Percentiles rank a stretch among this genome's conserved stretches.
phyloP scores from a whole-genome alignment of 768 basidiomycete genomes.

The Artomyces pyxidatus region DNA sequence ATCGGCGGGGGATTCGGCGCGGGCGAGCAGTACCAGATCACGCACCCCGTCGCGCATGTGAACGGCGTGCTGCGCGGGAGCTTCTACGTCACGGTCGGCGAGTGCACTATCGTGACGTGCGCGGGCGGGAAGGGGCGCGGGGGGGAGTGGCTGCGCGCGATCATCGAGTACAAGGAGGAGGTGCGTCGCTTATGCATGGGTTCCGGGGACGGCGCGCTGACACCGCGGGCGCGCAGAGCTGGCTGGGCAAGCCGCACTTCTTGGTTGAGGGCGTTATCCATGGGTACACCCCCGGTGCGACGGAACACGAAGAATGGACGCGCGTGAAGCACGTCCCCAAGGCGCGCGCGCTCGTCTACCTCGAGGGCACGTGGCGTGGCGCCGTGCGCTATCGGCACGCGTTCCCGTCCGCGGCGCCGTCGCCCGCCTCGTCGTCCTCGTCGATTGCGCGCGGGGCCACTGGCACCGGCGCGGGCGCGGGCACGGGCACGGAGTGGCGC shows the following conservation, averaged over 20 bases:
- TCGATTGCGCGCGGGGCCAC: neutral
- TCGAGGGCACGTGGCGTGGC: constrained; percentile 87
- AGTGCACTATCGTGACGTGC: constrained; percentile 77
- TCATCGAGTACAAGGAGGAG: constrained; percentile 97
- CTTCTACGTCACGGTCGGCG: constrained; percentile 84
- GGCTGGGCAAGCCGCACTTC: constrained; percentile 86
- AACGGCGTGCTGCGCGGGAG: constrained; percentile 89
- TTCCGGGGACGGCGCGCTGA: neutral
- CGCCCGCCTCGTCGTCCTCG: neutral
- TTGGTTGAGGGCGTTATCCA: constrained; percentile 86
- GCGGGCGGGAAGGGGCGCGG: constrained; percentile 43
- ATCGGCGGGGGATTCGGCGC: constrained; percentile 66
- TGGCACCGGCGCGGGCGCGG: constrained; percentile 19
- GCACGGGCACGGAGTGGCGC: constrained; percentile 44
- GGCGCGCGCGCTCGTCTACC: constrained; percentile 63
- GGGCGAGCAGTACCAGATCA: constrained; percentile 81
- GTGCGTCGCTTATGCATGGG: no score
- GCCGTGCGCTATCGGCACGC: constrained; percentile 72
- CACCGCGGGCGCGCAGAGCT: constrained; percentile 42
- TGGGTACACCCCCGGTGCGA: constrained; percentile 59
- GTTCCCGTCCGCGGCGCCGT: constrained; percentile 7
- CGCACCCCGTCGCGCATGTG: constrained; percentile 83
- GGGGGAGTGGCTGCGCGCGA: constrained; percentile 58
- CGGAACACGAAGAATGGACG: constrained; percentile 62
- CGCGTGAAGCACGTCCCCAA: constrained; percentile 87